These are phyloP conservation scores for Tolypocladium tundrense DNA, from an alignment of 2,329 filamentous ascomycete genomes.

Conservation along the genomic window DNA sequence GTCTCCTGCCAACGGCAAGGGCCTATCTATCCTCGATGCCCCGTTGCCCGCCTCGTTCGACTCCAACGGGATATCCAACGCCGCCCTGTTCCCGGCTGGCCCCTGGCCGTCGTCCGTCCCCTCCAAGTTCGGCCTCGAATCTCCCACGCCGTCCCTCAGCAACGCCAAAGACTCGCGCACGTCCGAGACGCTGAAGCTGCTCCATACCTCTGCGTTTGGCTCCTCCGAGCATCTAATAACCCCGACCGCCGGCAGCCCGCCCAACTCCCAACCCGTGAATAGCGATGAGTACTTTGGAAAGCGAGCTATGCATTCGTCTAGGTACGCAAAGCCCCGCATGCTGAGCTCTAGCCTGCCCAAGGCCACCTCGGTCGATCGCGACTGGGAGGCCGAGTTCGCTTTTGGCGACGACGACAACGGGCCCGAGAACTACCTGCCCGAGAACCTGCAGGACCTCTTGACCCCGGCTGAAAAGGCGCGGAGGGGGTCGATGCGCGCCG, in stretches of 20 bases:
- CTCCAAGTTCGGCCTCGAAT: constrained; percentile 81
- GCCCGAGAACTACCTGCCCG: constrained; percentile 57
- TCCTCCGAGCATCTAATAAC: constrained; percentile 53
- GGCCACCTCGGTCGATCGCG: constrained; percentile 50
- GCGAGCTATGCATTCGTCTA: constrained; percentile 60
- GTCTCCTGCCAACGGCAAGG: constrained; percentile 62
- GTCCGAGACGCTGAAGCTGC: constrained; percentile 52
- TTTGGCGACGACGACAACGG: constrained; percentile 59
- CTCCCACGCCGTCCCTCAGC: constrained; percentile 65
- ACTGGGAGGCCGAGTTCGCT: constrained; percentile 59
- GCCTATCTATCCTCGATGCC: constrained; percentile 83
- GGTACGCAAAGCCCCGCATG: constrained; percentile 57
- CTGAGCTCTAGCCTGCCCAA: constrained; percentile 59
- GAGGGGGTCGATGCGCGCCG: constrained; percentile 47
- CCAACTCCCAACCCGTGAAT: constrained; percentile 40
- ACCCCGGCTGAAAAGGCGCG: constrained; percentile 59
- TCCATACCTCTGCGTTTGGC: constrained; percentile 59
- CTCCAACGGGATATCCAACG: constrained; percentile 88
- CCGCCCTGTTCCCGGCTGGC: constrained; percentile 65
- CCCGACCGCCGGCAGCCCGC: constrained; percentile 34
- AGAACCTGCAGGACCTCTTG: constrained; percentile 53
- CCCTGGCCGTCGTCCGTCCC: constrained; percentile 90
- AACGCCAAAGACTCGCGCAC: constrained; percentile 50
- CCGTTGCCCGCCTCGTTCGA: constrained; percentile 92
- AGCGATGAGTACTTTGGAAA: constrained; percentile 56